Evolutionary conservation across 2,329 filamentous ascomycete species (phyloP).

Genomic region (Aspergillus pseudonomiae): DNA sequence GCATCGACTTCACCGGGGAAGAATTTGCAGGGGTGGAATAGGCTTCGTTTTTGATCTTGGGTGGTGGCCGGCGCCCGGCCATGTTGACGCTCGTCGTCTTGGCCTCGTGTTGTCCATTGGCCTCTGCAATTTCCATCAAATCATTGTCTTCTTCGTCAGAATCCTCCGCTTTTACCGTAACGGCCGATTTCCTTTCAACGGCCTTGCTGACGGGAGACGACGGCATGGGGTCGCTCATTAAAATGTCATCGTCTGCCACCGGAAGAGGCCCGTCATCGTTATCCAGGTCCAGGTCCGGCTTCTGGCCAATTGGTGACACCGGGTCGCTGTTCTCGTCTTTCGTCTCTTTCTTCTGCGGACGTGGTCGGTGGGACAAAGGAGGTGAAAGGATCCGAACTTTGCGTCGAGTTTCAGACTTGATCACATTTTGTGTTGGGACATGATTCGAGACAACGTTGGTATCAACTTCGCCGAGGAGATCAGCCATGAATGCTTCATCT

Average conservation of each 20-base stretch:
- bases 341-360: constrained; percentile 56
- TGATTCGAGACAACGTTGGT: constrained; percentile 67
- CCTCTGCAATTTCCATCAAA: constrained; percentile 83
- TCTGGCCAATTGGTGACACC: constrained; percentile 46
- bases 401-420: constrained; percentile 75
- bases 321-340: constrained; percentile 48
- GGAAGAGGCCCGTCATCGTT: constrained; percentile 62
- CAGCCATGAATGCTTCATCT: constrained; percentile 83
- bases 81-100: constrained; percentile 78
- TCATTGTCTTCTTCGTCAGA: constrained; percentile 77
- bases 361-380: constrained; percentile 59
- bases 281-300: constrained; percentile 45
- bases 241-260: constrained; percentile 69
- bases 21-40: constrained; percentile 75
- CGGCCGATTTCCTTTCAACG: constrained; percentile 68
- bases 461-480: constrained; percentile 85
- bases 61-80: constrained; percentile 74
- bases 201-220: constrained; percentile 86
- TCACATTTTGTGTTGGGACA: constrained; percentile 60
- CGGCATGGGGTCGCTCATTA: constrained; percentile 82
- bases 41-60: constrained; percentile 70
- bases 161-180: constrained; percentile 62
- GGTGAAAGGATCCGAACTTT: constrained; percentile 82
- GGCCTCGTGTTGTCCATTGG: constrained; percentile 64
- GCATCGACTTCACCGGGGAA: constrained; percentile 67